phyloP scores from a whole-genome alignment of 352 stramenopile genomes.

The Phytophthora chlamydospora region DNA sequence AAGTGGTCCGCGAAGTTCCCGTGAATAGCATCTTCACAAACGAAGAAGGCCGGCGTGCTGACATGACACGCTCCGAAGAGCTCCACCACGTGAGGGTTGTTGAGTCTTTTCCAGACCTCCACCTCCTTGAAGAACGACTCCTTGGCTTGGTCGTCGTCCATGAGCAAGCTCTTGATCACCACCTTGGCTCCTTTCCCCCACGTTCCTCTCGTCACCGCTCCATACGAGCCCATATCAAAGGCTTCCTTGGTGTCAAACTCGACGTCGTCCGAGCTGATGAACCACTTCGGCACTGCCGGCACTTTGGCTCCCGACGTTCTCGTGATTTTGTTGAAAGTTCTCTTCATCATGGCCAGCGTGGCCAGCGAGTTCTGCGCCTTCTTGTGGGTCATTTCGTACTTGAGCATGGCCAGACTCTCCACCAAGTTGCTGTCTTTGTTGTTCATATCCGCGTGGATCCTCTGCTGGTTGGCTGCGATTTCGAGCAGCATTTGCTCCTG shows the following conservation, averaged over 20 bases:
- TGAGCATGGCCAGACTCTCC: slow-evolving; percentile 30
- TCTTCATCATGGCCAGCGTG: slow-evolving; percentile 24
- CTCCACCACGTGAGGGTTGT: slow-evolving; percentile 48
- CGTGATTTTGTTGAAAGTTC: slow-evolving; percentile 32
- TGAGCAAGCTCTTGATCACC: slow-evolving; percentile 47
- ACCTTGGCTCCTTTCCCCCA: slow-evolving; percentile 37
- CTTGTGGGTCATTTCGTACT: slow-evolving; percentile 37
- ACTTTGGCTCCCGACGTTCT: slow-evolving; percentile 30
- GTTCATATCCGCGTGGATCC: slow-evolving; percentile 17
- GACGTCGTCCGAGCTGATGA: slow-evolving; percentile 33
- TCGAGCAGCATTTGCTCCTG: slow-evolving; percentile 35
- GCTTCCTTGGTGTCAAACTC: slow-evolving; percentile 26
- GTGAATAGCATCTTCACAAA: slow-evolving; percentile 40
- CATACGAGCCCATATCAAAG: slow-evolving; percentile 26
- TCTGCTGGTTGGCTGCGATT: slow-evolving; percentile 22
- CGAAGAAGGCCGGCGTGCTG: slow-evolving; percentile 40
- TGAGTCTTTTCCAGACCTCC: slow-evolving; percentile 41
- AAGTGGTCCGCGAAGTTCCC: slow-evolving; percentile 41
- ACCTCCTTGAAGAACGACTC: slow-evolving; percentile 44
- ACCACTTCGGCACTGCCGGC: slow-evolving; percentile 28
- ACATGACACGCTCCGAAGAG: slow-evolving; percentile 62
- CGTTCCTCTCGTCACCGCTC: slow-evolving; percentile 18
- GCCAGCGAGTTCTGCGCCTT: slow-evolving; percentile 21
- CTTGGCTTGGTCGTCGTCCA: slow-evolving; percentile 34
- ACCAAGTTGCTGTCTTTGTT: slow-evolving; percentile 30